Evolutionary conservation across 352 stramenopile species (phyloP).

Genomic region (Pythium coloratum): DNA sequence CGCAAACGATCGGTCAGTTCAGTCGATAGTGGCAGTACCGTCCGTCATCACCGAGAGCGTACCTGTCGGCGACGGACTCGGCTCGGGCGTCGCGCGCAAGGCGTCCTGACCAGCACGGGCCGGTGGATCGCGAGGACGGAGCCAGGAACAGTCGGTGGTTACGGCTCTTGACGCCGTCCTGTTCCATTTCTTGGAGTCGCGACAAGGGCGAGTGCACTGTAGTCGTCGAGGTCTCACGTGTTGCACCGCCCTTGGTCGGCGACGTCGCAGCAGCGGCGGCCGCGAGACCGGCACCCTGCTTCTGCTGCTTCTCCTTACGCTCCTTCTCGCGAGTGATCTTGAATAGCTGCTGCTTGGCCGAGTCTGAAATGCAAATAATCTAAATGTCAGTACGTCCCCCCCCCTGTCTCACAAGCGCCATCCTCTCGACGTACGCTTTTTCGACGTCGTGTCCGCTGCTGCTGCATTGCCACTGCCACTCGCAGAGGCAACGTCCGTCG

Average conservation of each 20-base stretch:
- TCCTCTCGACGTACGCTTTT: constrained; percentile 20
- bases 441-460: neutral
- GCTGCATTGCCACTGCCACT: constrained; percentile 12
- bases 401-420: neutral
- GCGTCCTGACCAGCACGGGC: constrained; percentile 22
- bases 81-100: neutral
- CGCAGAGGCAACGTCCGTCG: neutral
- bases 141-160: constrained; percentile 71
- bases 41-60: neutral
- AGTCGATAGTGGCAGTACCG: neutral
- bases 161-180: constrained; percentile 68
- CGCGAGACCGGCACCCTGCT: constrained; percentile 16
- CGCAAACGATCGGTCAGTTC: neutral
- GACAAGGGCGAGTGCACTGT: neutral
- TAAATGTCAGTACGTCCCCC: neutral
- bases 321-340: constrained; percentile 39
- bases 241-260: neutral
- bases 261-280: neutral
- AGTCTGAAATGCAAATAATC: constrained; percentile 7
- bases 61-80: constrained; percentile 26
- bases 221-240: neutral
- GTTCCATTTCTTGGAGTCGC: constrained; percentile 31
- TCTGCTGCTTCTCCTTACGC: constrained; percentile 33
- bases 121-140: constrained; percentile 18
- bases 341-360: constrained; percentile 27